phyloP scores from a whole-genome alignment of 2,329 filamentous ascomycete genomes.

The Pseudogymnoascus sp. region DNA sequence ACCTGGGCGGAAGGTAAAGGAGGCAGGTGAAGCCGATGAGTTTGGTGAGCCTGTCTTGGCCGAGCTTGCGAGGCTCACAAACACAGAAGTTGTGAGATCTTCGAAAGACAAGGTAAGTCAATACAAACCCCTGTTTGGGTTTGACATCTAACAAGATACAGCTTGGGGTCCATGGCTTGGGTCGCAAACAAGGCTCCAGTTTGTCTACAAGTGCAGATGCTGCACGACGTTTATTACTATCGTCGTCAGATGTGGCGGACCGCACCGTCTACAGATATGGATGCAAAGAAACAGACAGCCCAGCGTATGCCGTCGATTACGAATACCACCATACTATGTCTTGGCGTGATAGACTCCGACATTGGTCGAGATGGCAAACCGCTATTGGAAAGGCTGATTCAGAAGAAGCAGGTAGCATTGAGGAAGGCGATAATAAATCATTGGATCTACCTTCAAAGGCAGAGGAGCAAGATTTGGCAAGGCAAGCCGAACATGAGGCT shows the following conservation, averaged over 20 bases:
- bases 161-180: constrained; percentile 15
- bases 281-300: constrained; percentile 9
- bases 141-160: constrained; percentile 9
- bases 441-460: background rate
- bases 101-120: constrained; percentile 4
- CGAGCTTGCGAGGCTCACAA: constrained; percentile 21
- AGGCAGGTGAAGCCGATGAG: constrained; percentile 1
- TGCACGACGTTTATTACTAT: constrained; percentile 21
- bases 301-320: constrained; percentile 14
- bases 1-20: constrained; percentile 2
- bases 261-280: constrained; percentile 15
- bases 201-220: constrained; percentile 16
- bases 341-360: constrained; percentile 23
- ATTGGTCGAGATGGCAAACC: constrained; percentile 24
- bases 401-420: background rate
- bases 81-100: constrained; percentile 16
- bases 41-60: constrained; percentile 15
- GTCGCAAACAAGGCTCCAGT: constrained; percentile 8
- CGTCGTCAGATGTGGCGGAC: constrained; percentile 13
- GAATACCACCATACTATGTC: constrained; percentile 15
- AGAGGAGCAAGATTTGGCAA: background rate
- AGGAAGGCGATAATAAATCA: background rate
- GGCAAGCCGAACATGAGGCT: background rate
- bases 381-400: constrained; percentile 14
- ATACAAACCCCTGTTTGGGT: background rate